phyloP scores from a whole-genome alignment of 176 grass and related monocot species.

The Oryza glaberrima region DNA sequence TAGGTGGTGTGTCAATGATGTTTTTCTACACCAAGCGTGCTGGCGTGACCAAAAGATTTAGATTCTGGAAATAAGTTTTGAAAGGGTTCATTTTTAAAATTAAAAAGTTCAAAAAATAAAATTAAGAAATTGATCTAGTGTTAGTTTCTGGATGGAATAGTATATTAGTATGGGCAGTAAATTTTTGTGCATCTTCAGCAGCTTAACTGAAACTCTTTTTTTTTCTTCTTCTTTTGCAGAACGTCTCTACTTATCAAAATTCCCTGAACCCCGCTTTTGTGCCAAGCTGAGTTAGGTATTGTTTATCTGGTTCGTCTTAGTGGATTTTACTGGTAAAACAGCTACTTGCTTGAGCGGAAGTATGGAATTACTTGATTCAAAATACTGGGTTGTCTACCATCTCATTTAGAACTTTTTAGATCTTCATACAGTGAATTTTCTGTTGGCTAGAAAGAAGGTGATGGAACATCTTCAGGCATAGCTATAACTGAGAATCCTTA shows the following conservation, averaged over 20 bases:
- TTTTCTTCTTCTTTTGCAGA: conserved; percentile 20
- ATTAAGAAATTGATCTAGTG: background rate
- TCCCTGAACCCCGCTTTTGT: background rate
- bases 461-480: background rate
- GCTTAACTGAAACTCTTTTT: background rate
- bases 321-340: background rate
- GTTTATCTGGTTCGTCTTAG: background rate
- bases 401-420: background rate
- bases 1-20: too few species aligned
- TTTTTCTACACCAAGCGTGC: too few species aligned
- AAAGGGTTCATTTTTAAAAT: too few species aligned
- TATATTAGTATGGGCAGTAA: background rate
- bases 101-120: too few species aligned
- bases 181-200: background rate
- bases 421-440: background rate
- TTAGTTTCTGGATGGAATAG: background rate
- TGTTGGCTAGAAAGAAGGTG: background rate
- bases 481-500: background rate
- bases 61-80: too few species aligned
- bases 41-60: too few species aligned
- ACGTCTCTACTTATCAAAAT: background rate
- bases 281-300: background rate
- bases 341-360: background rate
- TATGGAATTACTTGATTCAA: background rate
- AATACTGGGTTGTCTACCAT: background rate